Percentiles rank a stretch among this genome's conserved stretches.
These are phyloP conservation scores for Aspergillus sp. DNA, from an alignment of 2,329 filamentous ascomycete genomes.

Conservation along the genomic window DNA sequence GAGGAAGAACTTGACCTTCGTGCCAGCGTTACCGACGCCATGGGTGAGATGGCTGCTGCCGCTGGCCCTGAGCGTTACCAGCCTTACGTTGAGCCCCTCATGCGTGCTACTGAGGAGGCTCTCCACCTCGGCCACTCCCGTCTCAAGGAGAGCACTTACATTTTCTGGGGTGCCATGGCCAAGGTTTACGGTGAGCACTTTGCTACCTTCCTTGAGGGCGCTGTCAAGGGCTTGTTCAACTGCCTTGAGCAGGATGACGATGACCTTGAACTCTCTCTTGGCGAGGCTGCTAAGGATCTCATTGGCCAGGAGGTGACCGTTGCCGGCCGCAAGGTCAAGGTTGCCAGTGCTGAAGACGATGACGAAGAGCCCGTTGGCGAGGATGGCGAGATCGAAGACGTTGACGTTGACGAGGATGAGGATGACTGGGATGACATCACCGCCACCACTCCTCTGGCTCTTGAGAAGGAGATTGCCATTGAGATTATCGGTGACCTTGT, in stretches of 20 bases:
- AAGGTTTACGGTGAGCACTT: constrained; percentile 81
- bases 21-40: constrained; percentile 84
- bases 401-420: constrained; percentile 74
- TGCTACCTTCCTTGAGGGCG: constrained; percentile 47
- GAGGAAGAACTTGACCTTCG: constrained; percentile 89
- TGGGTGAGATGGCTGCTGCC: constrained; percentile 88
- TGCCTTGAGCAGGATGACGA: constrained; percentile 88
- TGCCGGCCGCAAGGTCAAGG: constrained; percentile 81
- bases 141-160: constrained; percentile 93
- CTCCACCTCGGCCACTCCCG: constrained; percentile 84
- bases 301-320: constrained; percentile 74
- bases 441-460: constrained; percentile 81
- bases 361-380: constrained; percentile 52
- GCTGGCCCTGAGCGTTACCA: constrained; percentile 86
- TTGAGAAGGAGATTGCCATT: constrained; percentile 96
- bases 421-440: constrained; percentile 82
- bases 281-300: constrained; percentile 71
- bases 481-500: constrained; percentile 94
- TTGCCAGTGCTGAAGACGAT: constrained; percentile 61
- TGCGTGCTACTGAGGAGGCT: constrained; percentile 89
- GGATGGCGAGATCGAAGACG: constrained; percentile 60
- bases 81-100: constrained; percentile 84
- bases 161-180: constrained; percentile 90
- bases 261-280: constrained; percentile 73
- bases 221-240: constrained; percentile 64